A percentile compares a stretch with the other conserved stretches of the same genome.
Evolutionary conservation across 805 yeast species (phyloP).

Genomic region (Ogataea naganishii): DNA sequence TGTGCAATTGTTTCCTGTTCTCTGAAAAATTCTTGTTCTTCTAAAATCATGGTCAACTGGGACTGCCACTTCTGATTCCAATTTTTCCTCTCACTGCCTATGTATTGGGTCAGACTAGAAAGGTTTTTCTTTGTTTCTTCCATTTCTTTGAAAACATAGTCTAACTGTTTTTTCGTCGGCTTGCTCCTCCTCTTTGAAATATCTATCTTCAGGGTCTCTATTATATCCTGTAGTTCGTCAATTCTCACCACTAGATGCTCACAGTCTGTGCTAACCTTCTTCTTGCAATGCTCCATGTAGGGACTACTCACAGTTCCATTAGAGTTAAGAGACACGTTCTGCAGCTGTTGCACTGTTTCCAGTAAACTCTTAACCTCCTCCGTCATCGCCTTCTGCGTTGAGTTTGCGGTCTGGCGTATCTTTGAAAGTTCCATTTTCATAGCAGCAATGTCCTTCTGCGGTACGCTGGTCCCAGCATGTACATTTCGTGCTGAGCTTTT

Average conservation of each 20-base stretch:
- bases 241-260: conserved; percentile 68
- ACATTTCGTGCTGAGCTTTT: conserved; percentile 11
- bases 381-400: conserved; percentile 33
- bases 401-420: conserved; percentile 45
- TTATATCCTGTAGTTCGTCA: conserved; percentile 86
- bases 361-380: conserved; percentile 34
- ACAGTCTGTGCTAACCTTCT: conserved; percentile 65
- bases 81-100: conserved; percentile 62
- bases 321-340: conserved; percentile 21
- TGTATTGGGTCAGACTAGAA: conserved; percentile 46
- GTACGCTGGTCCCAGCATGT: conserved; percentile 1
- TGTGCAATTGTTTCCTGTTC: conserved; percentile 79
- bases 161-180: conserved; percentile 67
- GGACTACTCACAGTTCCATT: conserved; percentile 19
- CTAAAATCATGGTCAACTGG: conserved; percentile 82
- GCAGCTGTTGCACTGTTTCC: conserved; percentile 41
- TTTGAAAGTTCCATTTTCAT: conserved; percentile 53
- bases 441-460: conserved; percentile 27
- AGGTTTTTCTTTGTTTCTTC: conserved; percentile 45
- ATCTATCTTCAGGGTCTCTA: conserved; percentile 83
- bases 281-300: conserved; percentile 73
- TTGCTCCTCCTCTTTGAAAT: conserved; percentile 87
- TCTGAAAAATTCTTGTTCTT: conserved; percentile 87
- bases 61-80: conserved; percentile 93
- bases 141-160: conserved; percentile 57